Percentiles rank a stretch among this genome's conserved stretches.
These are phyloP conservation scores for Exobasidium rhododendri DNA, from an alignment of 1,284 basidiomycete genomes.

Conservation along the genomic window DNA sequence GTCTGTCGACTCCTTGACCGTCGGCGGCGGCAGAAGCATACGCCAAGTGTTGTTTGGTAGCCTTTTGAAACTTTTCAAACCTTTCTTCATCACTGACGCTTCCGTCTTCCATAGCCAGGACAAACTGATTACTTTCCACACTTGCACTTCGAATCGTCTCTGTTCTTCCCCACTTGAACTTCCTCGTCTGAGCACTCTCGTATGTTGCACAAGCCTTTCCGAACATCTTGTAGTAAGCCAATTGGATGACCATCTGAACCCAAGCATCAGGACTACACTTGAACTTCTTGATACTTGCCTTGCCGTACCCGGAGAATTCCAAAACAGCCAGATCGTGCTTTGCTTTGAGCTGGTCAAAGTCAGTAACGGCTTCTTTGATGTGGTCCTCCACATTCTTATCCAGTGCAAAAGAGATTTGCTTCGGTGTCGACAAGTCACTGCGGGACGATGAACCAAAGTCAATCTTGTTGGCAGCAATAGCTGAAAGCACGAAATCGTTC, in stretches of 20 bases:
- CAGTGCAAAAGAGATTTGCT: slow-evolving; percentile 71
- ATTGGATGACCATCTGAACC: slow-evolving; percentile 91
- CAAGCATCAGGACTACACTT: slow-evolving; percentile 88
- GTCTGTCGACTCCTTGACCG: slow-evolving; percentile 90
- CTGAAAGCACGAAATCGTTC: slow-evolving; percentile 87
- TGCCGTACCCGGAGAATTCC: slow-evolving; percentile 89
- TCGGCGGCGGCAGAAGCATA: slow-evolving; percentile 89
- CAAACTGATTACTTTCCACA: slow-evolving; percentile 78
- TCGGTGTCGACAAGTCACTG: slow-evolving; percentile 63
- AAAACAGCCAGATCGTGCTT: slow-evolving; percentile 77
- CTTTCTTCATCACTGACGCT: slow-evolving; percentile 62
- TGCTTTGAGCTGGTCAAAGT: slow-evolving; percentile 74
- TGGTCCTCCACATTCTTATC: slow-evolving; percentile 62
- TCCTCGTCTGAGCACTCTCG: slow-evolving; percentile 90
- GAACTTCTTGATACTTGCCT: slow-evolving; percentile 80
- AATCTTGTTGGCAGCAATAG: slow-evolving; percentile 73
- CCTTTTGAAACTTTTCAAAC: slow-evolving; percentile 70
- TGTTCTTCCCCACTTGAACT: slow-evolving; percentile 84
- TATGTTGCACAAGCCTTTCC: slow-evolving; percentile 78
- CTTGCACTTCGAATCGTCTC: slow-evolving; percentile 88
- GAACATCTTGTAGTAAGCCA: slow-evolving; percentile 82
- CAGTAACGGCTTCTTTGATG: slow-evolving; percentile 63
- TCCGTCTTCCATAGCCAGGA: slow-evolving; percentile 77
- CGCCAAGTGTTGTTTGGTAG: slow-evolving; percentile 76
- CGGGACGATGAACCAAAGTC: slow-evolving; percentile 61